Base-by-base conservation (phyloP, 257 asterid genomes). In the Capsicum chinense region DNA sequence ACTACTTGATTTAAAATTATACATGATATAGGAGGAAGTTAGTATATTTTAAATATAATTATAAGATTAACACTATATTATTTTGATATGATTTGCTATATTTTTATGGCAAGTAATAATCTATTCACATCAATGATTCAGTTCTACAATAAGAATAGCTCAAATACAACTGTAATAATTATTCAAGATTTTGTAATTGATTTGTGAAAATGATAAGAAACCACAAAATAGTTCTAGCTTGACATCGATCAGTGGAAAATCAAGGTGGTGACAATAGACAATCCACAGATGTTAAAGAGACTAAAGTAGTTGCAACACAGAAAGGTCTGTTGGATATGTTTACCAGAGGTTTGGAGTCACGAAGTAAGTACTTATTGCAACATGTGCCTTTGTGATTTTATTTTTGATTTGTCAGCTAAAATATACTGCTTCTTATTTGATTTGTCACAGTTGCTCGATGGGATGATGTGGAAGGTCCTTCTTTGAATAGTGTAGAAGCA, bases 391-490 rank as follows among this genome's bases (percentile, higher is more conserved):
- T 33, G 2, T 78, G 64, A 78, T 47, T 83, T 35, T 74, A 37
- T 56, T 37, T 3, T 60, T n/a, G 16, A 50, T 80, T 48, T 76
- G 33, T 11, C 50, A 9, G 80, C 52, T 42, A 10, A 17, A 19
- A 14, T 56, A 6, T 26, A 19, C 79, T 84, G 26, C 69, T 74
- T 69, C 69, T 57, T 84, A 59, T 87, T 84, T 90, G 79, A 58
- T 83, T 26, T 83, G 85, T 80, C 85, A 85, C 90, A 97, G 99
- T 97, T 89, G 88, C 94, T 15, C 91, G 92, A 60, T 97, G 99
- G 99, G 97, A 94, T 85, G 94, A 81, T 10, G 82, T 85, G 9
- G 91, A 88, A 56, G 85, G 73, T 85, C 85, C 90, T 68, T 76
- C 82, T 80, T 82, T 91, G 33, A 84, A 39, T 57, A 86, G 81